These are phyloP conservation scores for Oxytropis ochrocephala DNA, from an alignment of 306 rosid genomes.

Conservation along the genomic window DNA sequence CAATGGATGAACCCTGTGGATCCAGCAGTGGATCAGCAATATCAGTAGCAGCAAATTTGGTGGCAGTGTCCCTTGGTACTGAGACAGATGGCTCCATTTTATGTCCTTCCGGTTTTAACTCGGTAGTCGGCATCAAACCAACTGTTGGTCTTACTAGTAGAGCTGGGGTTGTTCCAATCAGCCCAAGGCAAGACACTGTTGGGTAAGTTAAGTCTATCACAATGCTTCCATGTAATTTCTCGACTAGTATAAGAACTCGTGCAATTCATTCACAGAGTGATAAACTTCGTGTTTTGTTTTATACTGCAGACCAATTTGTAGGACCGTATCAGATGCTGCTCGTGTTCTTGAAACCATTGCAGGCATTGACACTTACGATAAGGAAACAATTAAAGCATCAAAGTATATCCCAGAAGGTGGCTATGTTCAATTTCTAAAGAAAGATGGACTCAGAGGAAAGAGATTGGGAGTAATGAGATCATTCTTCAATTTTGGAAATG, in stretches of 20 bases:
- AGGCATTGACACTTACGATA: conserved; percentile 37
- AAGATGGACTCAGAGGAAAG: conserved; percentile 53
- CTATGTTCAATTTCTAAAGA: conserved; percentile 45
- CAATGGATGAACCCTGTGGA: conserved; percentile 38
- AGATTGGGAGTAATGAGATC: conserved; percentile 43
- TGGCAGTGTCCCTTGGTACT: conserved; percentile 42
- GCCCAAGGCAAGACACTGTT: conserved; percentile 54
- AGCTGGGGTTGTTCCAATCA: conserved; percentile 58
- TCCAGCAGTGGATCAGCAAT: conserved; percentile 66
- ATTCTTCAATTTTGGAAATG: conserved; percentile 21
- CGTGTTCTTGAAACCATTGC: conserved; percentile 53
- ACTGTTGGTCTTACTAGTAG: conserved; percentile 74
- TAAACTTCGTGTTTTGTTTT: not conserved
- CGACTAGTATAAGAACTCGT: no score
- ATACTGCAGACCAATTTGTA: conserved; percentile 47
- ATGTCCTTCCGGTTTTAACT: conserved; percentile 40
- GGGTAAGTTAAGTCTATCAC: conserved; percentile 44
- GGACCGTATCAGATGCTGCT: conserved; percentile 65
- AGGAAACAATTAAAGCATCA: conserved; percentile 38
- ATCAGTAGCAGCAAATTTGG: conserved; percentile 63
- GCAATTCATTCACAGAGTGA: no score
- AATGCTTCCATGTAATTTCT: not conserved
- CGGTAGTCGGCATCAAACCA: conserved; percentile 57
- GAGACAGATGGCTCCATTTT: conserved; percentile 60
- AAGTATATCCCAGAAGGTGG: conserved; percentile 48